Evolutionary conservation across 1,139 yeast species (phyloP), one percentile per base, ranked within the genome.

Genomic region (Geotrichum citri-aurantii): DNA sequence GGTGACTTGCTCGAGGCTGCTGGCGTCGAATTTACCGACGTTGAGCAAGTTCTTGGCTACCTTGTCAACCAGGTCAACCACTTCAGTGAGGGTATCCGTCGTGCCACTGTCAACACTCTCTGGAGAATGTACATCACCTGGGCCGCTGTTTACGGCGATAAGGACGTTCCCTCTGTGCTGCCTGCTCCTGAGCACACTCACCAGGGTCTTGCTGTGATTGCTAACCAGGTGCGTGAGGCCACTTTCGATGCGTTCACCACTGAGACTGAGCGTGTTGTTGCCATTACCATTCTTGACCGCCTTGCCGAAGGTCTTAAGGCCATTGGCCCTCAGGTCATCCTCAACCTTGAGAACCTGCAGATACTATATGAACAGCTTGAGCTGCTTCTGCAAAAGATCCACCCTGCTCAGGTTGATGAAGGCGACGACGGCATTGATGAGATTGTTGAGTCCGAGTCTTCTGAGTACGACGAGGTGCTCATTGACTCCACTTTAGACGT

Each of bases 1-100:
- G 86, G 91, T 54, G 97, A 93, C 69, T 81, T 93, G 70, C 96
- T 97, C 62, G 75, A 81, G 62, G 96, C 96, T 65, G 86, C 96
- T 56, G 90, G 91, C 68, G 84, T 82, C 64, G 84, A 83, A 57
- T 91, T 93, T 75, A 85, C 86, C 66, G 92, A 83, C 70, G 85
- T 91, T 64, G 92, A 88, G 71, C 80, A 82, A 64, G 80, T 93
- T 27, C 76, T 89, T 66, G 79, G 80, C 64, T 80, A 82, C 42
- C 80, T 93, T 66, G 76, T 80, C 56, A 88, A 85, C 62, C 93
- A 88, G 75, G 82, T 86, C 63, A 90, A 85, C 64, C 92, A 87
- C 71, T 90, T 96, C 57, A 90, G 88, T 69, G 79, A 75, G 61
- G 97, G 96, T 70, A 84, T 92, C 79, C 85, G 97, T 72, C 95